Conservation (phyloP, 768 basidiomycete genomes). For the Lentinula sp. region DNA sequence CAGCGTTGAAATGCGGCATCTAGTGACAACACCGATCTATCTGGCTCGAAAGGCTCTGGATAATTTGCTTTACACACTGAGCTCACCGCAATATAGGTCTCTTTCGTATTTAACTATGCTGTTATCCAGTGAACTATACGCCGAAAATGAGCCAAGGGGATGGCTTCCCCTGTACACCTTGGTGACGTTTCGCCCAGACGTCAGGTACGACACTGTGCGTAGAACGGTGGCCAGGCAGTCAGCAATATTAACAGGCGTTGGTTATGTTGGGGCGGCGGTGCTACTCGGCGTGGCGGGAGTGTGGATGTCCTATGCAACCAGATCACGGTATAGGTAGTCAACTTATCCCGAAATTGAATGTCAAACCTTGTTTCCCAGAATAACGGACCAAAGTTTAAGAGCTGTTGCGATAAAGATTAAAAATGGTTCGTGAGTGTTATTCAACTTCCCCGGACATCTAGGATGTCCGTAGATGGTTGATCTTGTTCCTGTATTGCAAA, state of each 20-base stretch:
- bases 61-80: slow-evolving; percentile 62
- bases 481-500: not conserved
- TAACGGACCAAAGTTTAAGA: slow-evolving; percentile 1
- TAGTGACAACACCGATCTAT: slow-evolving; percentile 78
- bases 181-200: slow-evolving; percentile 96
- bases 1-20: slow-evolving; percentile 93
- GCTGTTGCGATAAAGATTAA: not conserved
- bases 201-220: slow-evolving; percentile 81
- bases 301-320: slow-evolving; percentile 20
- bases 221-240: slow-evolving; percentile 66
- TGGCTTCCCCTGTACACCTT: slow-evolving; percentile 96
- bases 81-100: slow-evolving; percentile 39
- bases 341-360: not conserved
- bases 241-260: slow-evolving; percentile 46
- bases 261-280: slow-evolving; percentile 38
- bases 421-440: not conserved
- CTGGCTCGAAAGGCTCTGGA: slow-evolving; percentile 77
- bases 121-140: slow-evolving; percentile 51
- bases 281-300: slow-evolving; percentile 36
- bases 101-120: slow-evolving; percentile 39
- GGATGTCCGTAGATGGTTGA: not conserved
- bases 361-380: slow-evolving; percentile 5
- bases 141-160: slow-evolving; percentile 52
- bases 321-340: not conserved
- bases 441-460: not conserved